These are phyloP conservation scores for Tulasnella sp. DNA, from an alignment of 768 basidiomycete species.

Conservation along the genomic window DNA sequence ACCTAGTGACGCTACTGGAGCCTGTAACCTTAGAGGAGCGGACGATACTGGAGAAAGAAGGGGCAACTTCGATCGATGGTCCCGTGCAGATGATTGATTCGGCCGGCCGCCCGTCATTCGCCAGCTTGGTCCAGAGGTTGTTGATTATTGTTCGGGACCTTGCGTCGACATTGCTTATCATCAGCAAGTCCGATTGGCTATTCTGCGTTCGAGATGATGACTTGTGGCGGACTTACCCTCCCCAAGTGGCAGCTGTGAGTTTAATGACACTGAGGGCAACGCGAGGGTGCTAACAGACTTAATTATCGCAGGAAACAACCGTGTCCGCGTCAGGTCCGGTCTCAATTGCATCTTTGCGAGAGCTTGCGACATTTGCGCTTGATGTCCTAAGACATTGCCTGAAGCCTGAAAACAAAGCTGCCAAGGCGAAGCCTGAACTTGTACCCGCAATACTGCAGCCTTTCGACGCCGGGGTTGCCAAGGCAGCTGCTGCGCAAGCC, in stretches of 20 bases:
- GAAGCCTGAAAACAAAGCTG: slow-evolving; percentile 29
- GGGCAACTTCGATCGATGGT: slow-evolving; percentile 30
- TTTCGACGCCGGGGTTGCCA: slow-evolving; percentile 35
- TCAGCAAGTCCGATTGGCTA: slow-evolving; percentile 61
- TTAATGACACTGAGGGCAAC: background rate
- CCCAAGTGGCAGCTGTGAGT: slow-evolving; percentile 25
- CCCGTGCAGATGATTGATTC: slow-evolving; percentile 49
- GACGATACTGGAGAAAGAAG: slow-evolving; percentile 55
- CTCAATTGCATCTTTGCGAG: slow-evolving; percentile 80
- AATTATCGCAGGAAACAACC: slow-evolving; percentile 60
- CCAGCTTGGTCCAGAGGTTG: slow-evolving; percentile 61
- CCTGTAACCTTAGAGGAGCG: slow-evolving; percentile 73
- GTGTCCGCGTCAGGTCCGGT: slow-evolving; percentile 75
- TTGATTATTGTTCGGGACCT: slow-evolving; percentile 64
- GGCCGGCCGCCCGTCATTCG: slow-evolving; percentile 61
- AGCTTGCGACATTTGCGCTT: slow-evolving; percentile 67
- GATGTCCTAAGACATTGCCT: slow-evolving; percentile 65
- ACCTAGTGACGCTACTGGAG: slow-evolving; percentile 72
- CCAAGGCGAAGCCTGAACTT: background rate
- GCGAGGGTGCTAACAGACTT: background rate
- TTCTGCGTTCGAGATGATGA: slow-evolving; percentile 37
- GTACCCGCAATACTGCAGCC: slow-evolving; percentile 24
- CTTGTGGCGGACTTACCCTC: slow-evolving; percentile 6
- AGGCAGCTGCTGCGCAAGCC: slow-evolving; percentile 45
- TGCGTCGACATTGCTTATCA: slow-evolving; percentile 57